Evolutionary conservation across 495 filamentous ascomycete genomes (phyloP).

Genomic region (Hypoxylon intermedium): DNA sequence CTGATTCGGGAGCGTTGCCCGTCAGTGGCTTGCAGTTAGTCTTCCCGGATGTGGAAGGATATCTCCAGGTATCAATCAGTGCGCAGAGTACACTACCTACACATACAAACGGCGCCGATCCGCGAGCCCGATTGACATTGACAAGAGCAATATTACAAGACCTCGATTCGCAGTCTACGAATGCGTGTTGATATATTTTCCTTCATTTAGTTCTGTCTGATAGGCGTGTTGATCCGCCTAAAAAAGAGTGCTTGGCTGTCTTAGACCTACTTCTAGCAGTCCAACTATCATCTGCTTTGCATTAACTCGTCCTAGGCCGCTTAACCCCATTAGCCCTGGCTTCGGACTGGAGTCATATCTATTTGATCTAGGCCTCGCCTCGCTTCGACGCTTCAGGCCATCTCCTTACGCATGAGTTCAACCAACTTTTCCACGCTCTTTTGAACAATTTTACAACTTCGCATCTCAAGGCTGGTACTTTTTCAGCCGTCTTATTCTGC

Average conservation of each 20-base stretch:
- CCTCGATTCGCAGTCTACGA: constrained; percentile 8
- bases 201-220: constrained; percentile 35
- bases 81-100: constrained; percentile 1
- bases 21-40: constrained; percentile 32
- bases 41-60: constrained; percentile 16
- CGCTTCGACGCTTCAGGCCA: not conserved
- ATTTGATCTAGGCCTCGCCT: constrained; percentile 33
- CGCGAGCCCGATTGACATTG: not conserved
- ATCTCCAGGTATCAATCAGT: constrained; percentile 5
- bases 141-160: constrained; percentile 16
- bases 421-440: constrained; percentile 36
- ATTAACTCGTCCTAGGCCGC: constrained; percentile 20
- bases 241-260: constrained; percentile 27
- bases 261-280: constrained; percentile 30
- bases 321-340: not conserved
- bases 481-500: constrained; percentile 11
- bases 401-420: constrained; percentile 10
- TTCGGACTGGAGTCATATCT: constrained; percentile 11
- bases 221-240: constrained; percentile 22
- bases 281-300: constrained; percentile 8
- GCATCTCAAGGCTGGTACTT: constrained; percentile 8
- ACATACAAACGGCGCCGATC: constrained; percentile 13
- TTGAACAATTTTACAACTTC: constrained; percentile 23
- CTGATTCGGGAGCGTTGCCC: constrained; percentile 26
- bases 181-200: constrained; percentile 7